Evolutionary conservation across 306 rosid species (phyloP).

Genomic region (Fagus sylvatica): DNA sequence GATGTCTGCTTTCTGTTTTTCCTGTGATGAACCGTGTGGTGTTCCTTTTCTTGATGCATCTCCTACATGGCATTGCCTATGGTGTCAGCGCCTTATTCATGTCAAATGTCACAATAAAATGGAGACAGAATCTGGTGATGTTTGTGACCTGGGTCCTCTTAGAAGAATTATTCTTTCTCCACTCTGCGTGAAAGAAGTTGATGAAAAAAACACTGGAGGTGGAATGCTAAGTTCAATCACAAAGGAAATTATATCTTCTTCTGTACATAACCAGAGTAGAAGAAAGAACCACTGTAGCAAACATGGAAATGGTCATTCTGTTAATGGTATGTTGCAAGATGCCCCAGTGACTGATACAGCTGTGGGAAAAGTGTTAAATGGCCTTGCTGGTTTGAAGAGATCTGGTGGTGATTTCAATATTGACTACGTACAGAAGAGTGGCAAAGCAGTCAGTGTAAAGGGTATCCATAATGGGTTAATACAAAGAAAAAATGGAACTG

Average conservation of each 20-base stretch:
- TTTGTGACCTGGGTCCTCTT: slow-evolving; percentile 70
- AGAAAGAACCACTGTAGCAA: slow-evolving; percentile 53
- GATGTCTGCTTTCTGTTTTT: slow-evolving; percentile 57
- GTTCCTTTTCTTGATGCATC: slow-evolving; percentile 75
- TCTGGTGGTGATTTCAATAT: slow-evolving; percentile 38
- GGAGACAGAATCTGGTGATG: slow-evolving; percentile 58
- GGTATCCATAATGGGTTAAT: slow-evolving; percentile 25
- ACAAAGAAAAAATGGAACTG: slow-evolving; percentile 32
- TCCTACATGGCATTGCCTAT: slow-evolving; percentile 79
- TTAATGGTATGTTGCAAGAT: slow-evolving; percentile 35
- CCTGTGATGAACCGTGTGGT: slow-evolving; percentile 74
- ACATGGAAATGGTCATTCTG: slow-evolving; percentile 33
- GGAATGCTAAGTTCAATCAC: slow-evolving; percentile 35
- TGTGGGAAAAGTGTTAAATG: slow-evolving; percentile 48
- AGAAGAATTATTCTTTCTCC: slow-evolving; percentile 61
- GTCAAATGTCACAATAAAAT: slow-evolving; percentile 72
- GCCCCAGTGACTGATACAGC: slow-evolving; percentile 41
- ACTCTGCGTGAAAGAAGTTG: slow-evolving; percentile 62
- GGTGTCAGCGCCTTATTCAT: slow-evolving; percentile 84
- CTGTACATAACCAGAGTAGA: slow-evolving; percentile 49
- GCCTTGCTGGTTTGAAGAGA: slow-evolving; percentile 43
- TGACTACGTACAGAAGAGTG: slow-evolving; percentile 28
- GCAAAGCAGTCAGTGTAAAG: slow-evolving; percentile 20
- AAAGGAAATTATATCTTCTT: slow-evolving; percentile 42
- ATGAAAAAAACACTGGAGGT: slow-evolving; percentile 39